Evolutionary conservation across 257 asterid genomes (phyloP), one percentile per base, ranked within the genome.

Genomic region (Gentiana macrophylla): DNA sequence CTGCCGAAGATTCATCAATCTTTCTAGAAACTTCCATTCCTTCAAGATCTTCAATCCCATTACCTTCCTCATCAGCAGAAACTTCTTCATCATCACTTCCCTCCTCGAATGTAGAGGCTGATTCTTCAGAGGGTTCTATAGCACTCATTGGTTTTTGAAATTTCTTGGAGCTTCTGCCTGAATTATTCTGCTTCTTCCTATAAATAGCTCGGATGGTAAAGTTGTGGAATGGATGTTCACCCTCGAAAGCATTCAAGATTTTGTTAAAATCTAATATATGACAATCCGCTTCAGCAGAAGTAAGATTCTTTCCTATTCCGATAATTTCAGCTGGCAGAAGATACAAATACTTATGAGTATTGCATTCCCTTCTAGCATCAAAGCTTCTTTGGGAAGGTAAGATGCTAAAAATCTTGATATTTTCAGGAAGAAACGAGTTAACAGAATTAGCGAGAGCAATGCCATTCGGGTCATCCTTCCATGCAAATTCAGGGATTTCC

Each of bases 351-450:
- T 80, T 83, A 64, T 97, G 93, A 54, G 86, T 65, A 68, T 60
- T 73, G 64, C 97, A 87, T 79, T 91, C 98, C 60, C 78, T 79
- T 62, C 98, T 86, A 38, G 86, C 82, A 68, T 91, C 94, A 77
- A 91, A 87, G 72, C 94, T 83, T 88, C 97, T 91, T 65, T 84
- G 94, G 13, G 95, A 81, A 41, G 97, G 98, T 72, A 91, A 70
- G 71, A 91, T 84, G 83, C 97, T 87, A 78, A 87, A 87, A 57
- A 91, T 83, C 71, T 86, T 76, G 55, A 87, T 81, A 59, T 66
- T 75, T 69, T 77, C 70, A 32, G 98, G 96, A 65, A 91, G 94
- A 71, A 75, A 57, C 46, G 84, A 71, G 67, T 91, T 87, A 49
- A 91, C 62, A 56, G 59, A 68, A 67, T 71, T 55, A 49, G 94